Evolutionary conservation across 108 stramenopile genomes (phyloP), one percentile per base, ranked within the genome.

Genomic region (Pseudonitzschia multistriata): DNA sequence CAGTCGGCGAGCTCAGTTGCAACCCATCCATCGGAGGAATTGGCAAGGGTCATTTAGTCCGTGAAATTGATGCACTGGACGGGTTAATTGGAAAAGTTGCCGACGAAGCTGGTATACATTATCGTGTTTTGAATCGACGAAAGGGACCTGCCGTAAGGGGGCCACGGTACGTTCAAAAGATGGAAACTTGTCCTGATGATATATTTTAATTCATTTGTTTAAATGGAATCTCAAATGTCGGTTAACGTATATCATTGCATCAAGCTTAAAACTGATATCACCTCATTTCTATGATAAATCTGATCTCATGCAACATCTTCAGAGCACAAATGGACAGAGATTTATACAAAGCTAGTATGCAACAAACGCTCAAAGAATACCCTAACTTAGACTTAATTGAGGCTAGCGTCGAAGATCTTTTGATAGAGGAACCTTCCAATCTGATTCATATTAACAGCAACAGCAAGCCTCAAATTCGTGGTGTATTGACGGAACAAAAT

Each of bases 1-100:
- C 95, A 0, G 66, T 97, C 30, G 98, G 98, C 11, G 98, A 99
- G 80, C 70, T 99, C n/a, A 85, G 83, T 8, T 99, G 97, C 86
- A 99, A 99, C 74, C 98, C 98, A n/a, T 81, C 80, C 71, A 95
- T 99, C 36, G 98, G 98, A n/a, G 98, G 98, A 5, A 96, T 99
- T 30, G 98, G 98, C 56, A 99, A 99, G 80, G 98, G 98, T 3
- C 97, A 97, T 78, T 64, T 99, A 25, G 98, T 99, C 1, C 74
- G 94, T 27, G 98, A 99, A 82, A 89, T 99, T 54, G 97, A 98
- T 81, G 98, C 98, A 8, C 77, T 99, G 40, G 95, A 90, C 54
- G 98, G 98, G 47, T 74, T 97, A 49, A 99, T 99, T 85, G 97
- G 97, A 14, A 76, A 82, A 29, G 81, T 93, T 10, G 96, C 95